Evolutionary conservation across 2,329 filamentous ascomycete genomes (phyloP).

Genomic region (Sclerotinia sclerotiorum): DNA sequence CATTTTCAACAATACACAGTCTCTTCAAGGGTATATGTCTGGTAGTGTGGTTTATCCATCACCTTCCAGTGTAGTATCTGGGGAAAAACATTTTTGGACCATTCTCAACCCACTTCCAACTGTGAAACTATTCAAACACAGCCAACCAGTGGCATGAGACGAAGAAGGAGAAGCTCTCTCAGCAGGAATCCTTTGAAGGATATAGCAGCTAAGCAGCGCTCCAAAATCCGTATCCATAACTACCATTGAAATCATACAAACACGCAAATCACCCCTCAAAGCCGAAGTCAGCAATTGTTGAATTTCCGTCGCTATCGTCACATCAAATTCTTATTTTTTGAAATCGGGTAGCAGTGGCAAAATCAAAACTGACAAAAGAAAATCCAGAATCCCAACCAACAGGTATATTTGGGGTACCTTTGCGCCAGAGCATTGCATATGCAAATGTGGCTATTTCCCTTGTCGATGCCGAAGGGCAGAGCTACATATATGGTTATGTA

Average conservation of each 20-base stretch:
- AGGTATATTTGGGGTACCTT: conserved; percentile 91
- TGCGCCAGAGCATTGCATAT: conserved; percentile 93
- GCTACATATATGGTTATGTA: conserved; percentile 98
- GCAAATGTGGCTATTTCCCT: conserved; percentile 98
- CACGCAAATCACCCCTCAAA: conserved; percentile 1
- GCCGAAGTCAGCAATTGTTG: conserved; percentile 7
- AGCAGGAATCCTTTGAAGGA: not conserved
- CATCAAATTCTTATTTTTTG: not conserved
- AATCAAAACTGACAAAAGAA: conserved; percentile 30
- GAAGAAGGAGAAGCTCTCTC: conserved; percentile 15
- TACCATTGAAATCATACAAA: not conserved
- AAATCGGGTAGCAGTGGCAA: conserved; percentile 14
- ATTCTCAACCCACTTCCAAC: conserved; percentile 7
- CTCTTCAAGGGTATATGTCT: not conserved
- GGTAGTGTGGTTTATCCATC: not conserved
- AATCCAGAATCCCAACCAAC: conserved; percentile 46
- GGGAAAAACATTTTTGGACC: not conserved
- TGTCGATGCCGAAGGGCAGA: conserved; percentile 86
- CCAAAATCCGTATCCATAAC: conserved; percentile 3
- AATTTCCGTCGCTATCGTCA: conserved; percentile 4
- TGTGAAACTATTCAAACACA: not conserved
- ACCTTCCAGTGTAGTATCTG: conserved; percentile 10
- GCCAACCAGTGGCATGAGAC: conserved; percentile 5
- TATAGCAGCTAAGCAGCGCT: conserved; percentile 23
- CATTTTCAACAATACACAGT: not conserved